Conservation (phyloP, 2,329 filamentous ascomycete genomes). For the Colletotrichum sp. region DNA sequence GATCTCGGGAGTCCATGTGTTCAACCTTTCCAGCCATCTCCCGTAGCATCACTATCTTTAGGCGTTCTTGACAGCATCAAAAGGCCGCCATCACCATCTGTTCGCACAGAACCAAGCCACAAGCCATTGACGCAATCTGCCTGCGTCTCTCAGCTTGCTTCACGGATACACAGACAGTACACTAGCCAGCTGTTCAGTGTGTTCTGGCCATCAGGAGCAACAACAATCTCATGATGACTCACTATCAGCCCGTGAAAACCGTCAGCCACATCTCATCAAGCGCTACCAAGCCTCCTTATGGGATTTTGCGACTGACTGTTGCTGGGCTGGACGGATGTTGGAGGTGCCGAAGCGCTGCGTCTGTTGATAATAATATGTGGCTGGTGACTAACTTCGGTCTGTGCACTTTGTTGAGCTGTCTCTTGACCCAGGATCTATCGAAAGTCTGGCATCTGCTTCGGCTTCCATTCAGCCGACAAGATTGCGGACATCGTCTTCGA, state of each 20-base stretch:
- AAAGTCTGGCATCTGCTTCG: not conserved
- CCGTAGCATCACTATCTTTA: not conserved
- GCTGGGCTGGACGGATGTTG: not conserved
- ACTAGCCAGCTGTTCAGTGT: not conserved
- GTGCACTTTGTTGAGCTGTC: not conserved
- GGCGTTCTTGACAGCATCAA: not conserved
- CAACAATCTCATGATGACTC: not conserved
- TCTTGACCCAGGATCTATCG: not conserved
- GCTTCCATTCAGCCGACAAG: not conserved
- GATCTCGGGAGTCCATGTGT: not conserved
- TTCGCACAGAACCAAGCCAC: not conserved
- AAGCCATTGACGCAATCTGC: constrained; percentile 13
- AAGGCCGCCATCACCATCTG: not conserved
- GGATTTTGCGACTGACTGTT: not conserved
- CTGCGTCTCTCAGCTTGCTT: not conserved
- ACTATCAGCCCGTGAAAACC: not conserved
- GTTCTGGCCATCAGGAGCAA: not conserved
- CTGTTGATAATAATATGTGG: not conserved
- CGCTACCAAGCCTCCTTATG: not conserved
- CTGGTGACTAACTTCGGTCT: not conserved
- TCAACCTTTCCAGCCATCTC: not conserved
- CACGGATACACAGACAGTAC: not conserved
- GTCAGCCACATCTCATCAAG: not conserved
- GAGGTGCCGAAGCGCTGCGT: not conserved
- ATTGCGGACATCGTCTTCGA: not conserved